Evolutionary conservation across 2,329 filamentous ascomycete genomes (phyloP), one percentile per base, ranked within the genome.

Genomic region (Cylindrodendrum hubeiense): DNA sequence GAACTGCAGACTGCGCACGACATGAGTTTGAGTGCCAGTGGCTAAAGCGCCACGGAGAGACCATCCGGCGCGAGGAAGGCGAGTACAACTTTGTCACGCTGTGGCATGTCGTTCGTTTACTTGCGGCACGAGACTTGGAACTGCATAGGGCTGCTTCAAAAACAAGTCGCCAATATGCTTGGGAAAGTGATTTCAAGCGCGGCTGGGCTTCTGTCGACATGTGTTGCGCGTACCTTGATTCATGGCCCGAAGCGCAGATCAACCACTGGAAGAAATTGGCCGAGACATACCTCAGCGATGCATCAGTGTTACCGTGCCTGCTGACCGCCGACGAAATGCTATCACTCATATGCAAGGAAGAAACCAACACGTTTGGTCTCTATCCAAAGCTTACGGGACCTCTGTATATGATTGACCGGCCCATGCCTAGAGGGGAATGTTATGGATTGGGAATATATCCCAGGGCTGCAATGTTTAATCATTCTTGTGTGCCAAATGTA

Each of bases 341-440:
- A 1, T 54, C 66, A 7, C 41, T 76, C 10, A 61, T 76, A 26
- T 76, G 75, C 60, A 75, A 72, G 41, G 75, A 76, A 24, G 75
- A 76, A 41, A 76, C 75, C 10, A 76, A 76, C 21, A 76, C 75
- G 0, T 76, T 76, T 52, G 75, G 74, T 0, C 63, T 76, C 12
- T 76, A 76, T 39, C 69, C 68, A 5, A 67, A 61, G 10, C 19
- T 64, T 0, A 76, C 74, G 1, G 75, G 75, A 0, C 71, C 71
- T 21, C 58, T 69, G 4, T 53, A 60, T 10, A 53, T 68, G 61
- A 60, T 33, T 8, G 62, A 65, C 15, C 28, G 33, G n/a, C 61
- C 56, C 22, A 34, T 50, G 2, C 46, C 67, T 0, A 63, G 75
- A 60, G 75, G 75, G 17, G 67, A 75, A 47, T 67, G 63, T 0